Base-by-base conservation (phyloP, 192 early-diverging fungal genomes). In the Piromyces finnis region DNA sequence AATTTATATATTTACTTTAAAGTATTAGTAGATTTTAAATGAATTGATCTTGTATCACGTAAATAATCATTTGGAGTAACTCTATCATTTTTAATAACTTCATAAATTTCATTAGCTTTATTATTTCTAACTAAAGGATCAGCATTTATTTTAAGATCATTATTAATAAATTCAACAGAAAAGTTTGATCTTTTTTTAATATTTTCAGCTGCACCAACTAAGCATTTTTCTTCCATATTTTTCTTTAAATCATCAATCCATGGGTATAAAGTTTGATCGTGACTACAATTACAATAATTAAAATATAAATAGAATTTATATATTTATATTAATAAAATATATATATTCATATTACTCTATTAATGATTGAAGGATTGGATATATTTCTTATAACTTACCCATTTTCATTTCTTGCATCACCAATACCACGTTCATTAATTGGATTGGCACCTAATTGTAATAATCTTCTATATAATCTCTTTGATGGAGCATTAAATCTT, bases 351-450 rank as follows among this genome's bases (percentile, higher is more conserved):
- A n/a, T n/a, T n/a, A n/a, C n/a, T n/a, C n/a, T n/a, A n/a, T n/a
- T n/a, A n/a, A n/a, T n/a, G n/a, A n/a, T n/a, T n/a, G n/a, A n/a
- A n/a, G n/a, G n/a, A n/a, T n/a, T n/a, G n/a, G n/a, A n/a, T n/a
- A n/a, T n/a, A n/a, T n/a, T n/a, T n/a, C n/a, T n/a, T n/a, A n/a
- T n/a, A n/a, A n/a, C n/a, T n/a, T 86, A 87, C 86, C 97, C 97
- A 81, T 96, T 85, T 78, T 95, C 95, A 82, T 99, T 96, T 84
- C 97, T 96, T 86, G 98, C 97, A 82, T 99, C 97, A 30, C 94
- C 96, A 81, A 96, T 94, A 0, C 95, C 96, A 29, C 93, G 86
- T 22, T 82, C 80, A 30, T 92, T 81, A 14, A 99, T 78, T 18
- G 92, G 84, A 37, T 78, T 79, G 5, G 93, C 97, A 28, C 97